A percentile compares a stretch with the other conserved stretches of the same genome.
These are phyloP conservation scores for Diaporthe citrichinensis DNA, from an alignment of 2,329 filamentous ascomycete species.

Conservation along the genomic window DNA sequence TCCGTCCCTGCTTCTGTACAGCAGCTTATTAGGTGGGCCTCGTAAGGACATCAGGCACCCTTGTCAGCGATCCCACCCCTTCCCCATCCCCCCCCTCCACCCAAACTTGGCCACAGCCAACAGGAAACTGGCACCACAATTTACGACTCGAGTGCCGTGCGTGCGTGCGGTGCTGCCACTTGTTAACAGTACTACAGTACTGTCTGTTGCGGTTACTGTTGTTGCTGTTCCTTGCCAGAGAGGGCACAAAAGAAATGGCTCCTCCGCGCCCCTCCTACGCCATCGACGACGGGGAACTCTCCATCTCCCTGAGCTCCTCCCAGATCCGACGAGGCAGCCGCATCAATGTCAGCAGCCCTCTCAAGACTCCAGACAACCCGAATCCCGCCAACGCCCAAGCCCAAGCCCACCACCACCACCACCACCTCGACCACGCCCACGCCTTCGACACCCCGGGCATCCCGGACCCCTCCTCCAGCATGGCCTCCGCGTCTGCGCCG, in stretches of 20 bases:
- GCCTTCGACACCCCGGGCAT: slow-evolving; percentile 42
- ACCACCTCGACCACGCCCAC: slow-evolving; percentile 28
- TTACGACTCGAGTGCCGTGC: slow-evolving; percentile 32
- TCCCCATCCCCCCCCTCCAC: slow-evolving; percentile 28
- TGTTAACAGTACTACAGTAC: slow-evolving; percentile 34
- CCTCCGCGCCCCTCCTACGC: slow-evolving; percentile 63
- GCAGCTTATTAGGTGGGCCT: slow-evolving; percentile 39
- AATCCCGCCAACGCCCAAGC: slow-evolving; percentile 36
- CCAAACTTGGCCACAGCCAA: slow-evolving; percentile 35
- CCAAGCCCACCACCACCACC: neutral
- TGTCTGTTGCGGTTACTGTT: slow-evolving; percentile 18
- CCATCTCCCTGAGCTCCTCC: slow-evolving; percentile 79
- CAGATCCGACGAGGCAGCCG: slow-evolving; percentile 69
- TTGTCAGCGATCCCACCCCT: slow-evolving; percentile 40
- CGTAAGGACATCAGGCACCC: slow-evolving; percentile 29
- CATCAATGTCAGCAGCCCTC: slow-evolving; percentile 53
- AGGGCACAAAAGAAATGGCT: slow-evolving; percentile 56
- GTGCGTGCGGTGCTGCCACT: slow-evolving; percentile 20
- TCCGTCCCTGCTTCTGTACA: slow-evolving; percentile 28
- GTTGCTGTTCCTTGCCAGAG: slow-evolving; percentile 26
- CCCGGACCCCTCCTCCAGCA: slow-evolving; percentile 51
- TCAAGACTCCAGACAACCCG: slow-evolving; percentile 50
- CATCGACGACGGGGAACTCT: slow-evolving; percentile 83
- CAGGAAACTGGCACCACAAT: slow-evolving; percentile 35
- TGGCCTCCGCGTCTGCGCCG: slow-evolving; percentile 48